These are phyloP conservation scores for Crucibulum laeve DNA, from an alignment of 768 basidiomycete species.

Conservation along the genomic window DNA sequence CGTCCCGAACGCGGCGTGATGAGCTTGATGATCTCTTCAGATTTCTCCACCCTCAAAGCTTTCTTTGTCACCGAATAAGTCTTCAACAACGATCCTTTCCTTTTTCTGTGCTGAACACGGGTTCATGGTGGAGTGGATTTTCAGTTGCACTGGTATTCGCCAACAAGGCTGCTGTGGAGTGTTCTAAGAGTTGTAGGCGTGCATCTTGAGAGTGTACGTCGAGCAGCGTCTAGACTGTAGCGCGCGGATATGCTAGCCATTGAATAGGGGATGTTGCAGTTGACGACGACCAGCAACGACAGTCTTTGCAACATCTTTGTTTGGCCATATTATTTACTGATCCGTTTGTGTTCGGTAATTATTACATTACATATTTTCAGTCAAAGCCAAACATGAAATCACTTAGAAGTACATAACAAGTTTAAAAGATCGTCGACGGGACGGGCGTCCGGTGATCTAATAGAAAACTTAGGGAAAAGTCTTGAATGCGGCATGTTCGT, in stretches of 20 bases:
- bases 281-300: too few species aligned
- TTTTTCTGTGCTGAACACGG: slow-evolving; percentile 23
- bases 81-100: slow-evolving; percentile 19
- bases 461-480: too few species aligned
- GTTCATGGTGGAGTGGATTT: slow-evolving; percentile 6
- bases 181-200: not conserved
- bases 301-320: too few species aligned
- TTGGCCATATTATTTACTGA: too few species aligned
- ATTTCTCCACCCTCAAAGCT: slow-evolving; percentile 17
- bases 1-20: slow-evolving; percentile 33
- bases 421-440: too few species aligned
- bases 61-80: slow-evolving; percentile 23
- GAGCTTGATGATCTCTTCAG: slow-evolving; percentile 29
- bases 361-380: too few species aligned
- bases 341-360: too few species aligned
- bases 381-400: too few species aligned
- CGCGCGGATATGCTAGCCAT: not conserved
- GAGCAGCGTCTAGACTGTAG: not conserved
- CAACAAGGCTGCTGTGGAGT: slow-evolving; percentile 16
- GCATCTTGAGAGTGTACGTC: not conserved
- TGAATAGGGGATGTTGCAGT: too few species aligned
- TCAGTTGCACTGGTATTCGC: slow-evolving; percentile 12
- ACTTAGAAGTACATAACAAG: too few species aligned
- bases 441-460: too few species aligned
- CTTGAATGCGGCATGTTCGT: too few species aligned